phyloP scores from a whole-genome alignment of 1,284 basidiomycete genomes.

The Pseudozyma thailandica region DNA sequence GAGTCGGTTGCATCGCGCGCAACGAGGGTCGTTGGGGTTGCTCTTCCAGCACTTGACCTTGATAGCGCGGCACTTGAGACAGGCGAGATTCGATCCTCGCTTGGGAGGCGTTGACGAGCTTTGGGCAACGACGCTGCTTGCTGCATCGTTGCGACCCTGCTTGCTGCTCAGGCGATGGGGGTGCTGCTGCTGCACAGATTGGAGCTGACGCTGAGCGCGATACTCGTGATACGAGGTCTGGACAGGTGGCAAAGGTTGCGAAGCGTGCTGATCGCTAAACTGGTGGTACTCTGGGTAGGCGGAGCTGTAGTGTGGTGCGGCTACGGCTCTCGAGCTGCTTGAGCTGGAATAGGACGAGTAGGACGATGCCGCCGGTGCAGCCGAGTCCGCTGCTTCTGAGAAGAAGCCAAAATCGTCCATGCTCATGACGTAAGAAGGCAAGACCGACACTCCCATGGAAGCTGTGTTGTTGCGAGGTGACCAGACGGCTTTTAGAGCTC shows the following conservation, averaged over 20 bases:
- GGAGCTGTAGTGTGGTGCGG: conserved; percentile 6
- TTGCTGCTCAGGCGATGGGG: conserved; percentile 4
- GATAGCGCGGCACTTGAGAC: conserved; percentile 50
- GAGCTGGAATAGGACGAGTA: conserved; percentile 13
- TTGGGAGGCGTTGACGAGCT: conserved; percentile 17
- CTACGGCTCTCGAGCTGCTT: conserved; percentile 4
- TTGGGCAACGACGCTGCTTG: not conserved
- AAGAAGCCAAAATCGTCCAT: conserved; percentile 44
- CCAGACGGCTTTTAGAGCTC: not conserved
- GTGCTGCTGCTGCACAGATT: conserved; percentile 25
- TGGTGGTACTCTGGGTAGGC: conserved; percentile 9
- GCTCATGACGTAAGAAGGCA: conserved; percentile 17
- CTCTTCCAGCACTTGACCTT: conserved; percentile 50
- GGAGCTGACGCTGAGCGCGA: conserved; percentile 10
- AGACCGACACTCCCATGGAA: conserved; percentile 22
- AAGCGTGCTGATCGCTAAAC: not conserved
- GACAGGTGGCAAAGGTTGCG: not conserved
- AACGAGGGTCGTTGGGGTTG: conserved; percentile 37
- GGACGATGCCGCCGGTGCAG: conserved; percentile 6
- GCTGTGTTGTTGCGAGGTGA: not conserved
- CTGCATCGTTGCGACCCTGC: conserved; percentile 2
- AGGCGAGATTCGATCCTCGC: conserved; percentile 45
- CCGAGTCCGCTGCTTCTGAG: conserved; percentile 18
- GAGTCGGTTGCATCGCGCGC: conserved; percentile 41
- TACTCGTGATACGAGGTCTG: not conserved